Percentiles rank a stretch among this genome's conserved stretches.
Conservation (phyloP, 2,329 filamentous ascomycete species). For the Aspergillus tubingensis region DNA sequence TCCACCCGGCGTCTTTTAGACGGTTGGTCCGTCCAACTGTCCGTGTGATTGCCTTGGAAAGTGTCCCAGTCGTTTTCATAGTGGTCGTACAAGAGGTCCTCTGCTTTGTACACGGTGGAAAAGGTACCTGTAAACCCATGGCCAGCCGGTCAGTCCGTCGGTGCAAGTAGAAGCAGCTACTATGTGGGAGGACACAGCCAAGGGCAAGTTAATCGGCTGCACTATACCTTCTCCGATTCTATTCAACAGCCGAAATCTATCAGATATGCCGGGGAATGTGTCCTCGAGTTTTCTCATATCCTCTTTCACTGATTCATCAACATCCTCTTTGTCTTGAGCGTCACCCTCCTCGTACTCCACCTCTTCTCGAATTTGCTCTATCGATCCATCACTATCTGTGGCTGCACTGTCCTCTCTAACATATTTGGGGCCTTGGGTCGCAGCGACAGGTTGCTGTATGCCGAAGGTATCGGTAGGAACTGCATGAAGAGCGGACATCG, state of each 20-base stretch:
- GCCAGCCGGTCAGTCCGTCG: background rate
- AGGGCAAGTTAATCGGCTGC: background rate
- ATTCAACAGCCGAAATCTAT: constrained; percentile 87
- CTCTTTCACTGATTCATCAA: constrained; percentile 63
- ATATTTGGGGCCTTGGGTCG: constrained; percentile 20
- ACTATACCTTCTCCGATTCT: constrained; percentile 86
- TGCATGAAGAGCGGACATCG: constrained; percentile 31
- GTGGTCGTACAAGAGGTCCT: constrained; percentile 81
- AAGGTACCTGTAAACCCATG: constrained; percentile 72
- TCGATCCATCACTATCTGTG: constrained; percentile 20
- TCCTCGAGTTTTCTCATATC: constrained; percentile 86
- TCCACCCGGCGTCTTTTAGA: constrained; percentile 56
- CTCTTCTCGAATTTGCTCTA: constrained; percentile 17
- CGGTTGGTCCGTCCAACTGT: constrained; percentile 71
- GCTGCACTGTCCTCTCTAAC: constrained; percentile 16
- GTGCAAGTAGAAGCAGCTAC: background rate
- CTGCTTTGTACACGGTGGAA: constrained; percentile 97
- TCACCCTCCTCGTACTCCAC: constrained; percentile 32
- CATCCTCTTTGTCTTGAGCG: constrained; percentile 37
- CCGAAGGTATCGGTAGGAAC: constrained; percentile 30
- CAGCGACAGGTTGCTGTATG: constrained; percentile 23
- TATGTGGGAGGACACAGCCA: background rate
- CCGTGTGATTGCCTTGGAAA: constrained; percentile 60
- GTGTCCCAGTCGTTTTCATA: constrained; percentile 88
- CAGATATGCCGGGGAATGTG: constrained; percentile 79